Evolutionary conservation across 2,329 filamentous ascomycete genomes (phyloP).

Genomic region (Calonectria pteridis): DNA sequence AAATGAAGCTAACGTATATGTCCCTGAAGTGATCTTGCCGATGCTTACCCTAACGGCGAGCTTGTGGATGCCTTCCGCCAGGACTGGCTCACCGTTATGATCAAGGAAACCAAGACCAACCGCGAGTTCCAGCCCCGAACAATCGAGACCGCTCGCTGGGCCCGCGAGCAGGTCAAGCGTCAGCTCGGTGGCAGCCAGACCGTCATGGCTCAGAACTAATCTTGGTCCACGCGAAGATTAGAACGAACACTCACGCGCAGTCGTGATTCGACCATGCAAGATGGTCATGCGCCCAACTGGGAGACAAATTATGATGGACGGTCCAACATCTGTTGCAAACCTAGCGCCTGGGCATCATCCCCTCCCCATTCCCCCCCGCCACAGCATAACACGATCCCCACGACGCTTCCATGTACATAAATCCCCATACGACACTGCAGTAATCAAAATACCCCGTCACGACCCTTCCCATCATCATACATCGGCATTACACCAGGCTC

Average conservation of each 20-base stretch:
- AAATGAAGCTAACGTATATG: constrained; percentile 28
- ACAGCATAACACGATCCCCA: constrained; percentile 53
- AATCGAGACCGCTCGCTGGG: constrained; percentile 95
- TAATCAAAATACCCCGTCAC: constrained; percentile 56
- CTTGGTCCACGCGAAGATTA: background rate
- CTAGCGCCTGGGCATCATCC: constrained; percentile 3
- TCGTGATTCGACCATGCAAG: background rate
- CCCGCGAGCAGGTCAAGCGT: constrained; percentile 96
- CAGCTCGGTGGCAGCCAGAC: constrained; percentile 72
- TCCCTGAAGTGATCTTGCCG: constrained; percentile 85
- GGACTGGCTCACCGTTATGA: constrained; percentile 90
- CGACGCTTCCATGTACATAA: constrained; percentile 56
- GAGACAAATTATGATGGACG: background rate
- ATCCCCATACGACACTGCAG: constrained; percentile 51
- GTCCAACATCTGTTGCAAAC: background rate
- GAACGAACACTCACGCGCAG: background rate
- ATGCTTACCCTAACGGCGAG: constrained; percentile 92
- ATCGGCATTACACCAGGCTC: constrained; percentile 37
- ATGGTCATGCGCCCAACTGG: background rate
- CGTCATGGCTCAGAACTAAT: constrained; percentile 65
- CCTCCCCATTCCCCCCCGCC: constrained; percentile 25
- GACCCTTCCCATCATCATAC: constrained; percentile 48
- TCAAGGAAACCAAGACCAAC: constrained; percentile 92
- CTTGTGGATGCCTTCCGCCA: constrained; percentile 86
- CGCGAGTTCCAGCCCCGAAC: constrained; percentile 88